Conservation (phyloP, 108 stramenopile species). For the Stephanodiscus triporus region DNA sequence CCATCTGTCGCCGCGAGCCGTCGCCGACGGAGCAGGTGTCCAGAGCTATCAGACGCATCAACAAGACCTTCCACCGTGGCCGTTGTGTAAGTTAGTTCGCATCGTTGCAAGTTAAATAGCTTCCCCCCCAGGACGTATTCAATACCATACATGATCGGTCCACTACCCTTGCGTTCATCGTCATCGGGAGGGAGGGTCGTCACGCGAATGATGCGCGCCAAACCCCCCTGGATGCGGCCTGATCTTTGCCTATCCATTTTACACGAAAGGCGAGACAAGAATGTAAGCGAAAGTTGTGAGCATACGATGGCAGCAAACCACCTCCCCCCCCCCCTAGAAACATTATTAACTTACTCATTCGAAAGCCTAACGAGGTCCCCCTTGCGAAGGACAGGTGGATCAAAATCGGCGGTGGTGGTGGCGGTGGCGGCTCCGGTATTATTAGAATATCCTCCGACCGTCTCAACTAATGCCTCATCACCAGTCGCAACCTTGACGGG, state of each 20-base stretch:
- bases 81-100: slow-evolving; percentile 60
- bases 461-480: background rate
- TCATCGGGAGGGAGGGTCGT: slow-evolving; percentile 3
- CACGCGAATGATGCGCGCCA: slow-evolving; percentile 28
- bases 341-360: slow-evolving; percentile 22
- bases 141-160: slow-evolving; percentile 25
- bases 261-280: too few relatives aligned
- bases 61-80: slow-evolving; percentile 66
- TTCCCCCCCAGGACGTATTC: slow-evolving; percentile 58
- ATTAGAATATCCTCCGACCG: background rate
- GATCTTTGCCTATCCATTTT: slow-evolving; percentile 19
- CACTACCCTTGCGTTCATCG: background rate
- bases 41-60: slow-evolving; percentile 38
- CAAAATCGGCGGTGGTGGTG: background rate
- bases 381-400: slow-evolving; percentile 29
- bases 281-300: background rate
- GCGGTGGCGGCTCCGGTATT: background rate
- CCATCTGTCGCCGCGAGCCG: background rate
- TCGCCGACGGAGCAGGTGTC: slow-evolving; percentile 12
- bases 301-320: background rate
- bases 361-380: slow-evolving; percentile 43
- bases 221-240: slow-evolving; percentile 42
- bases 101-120: slow-evolving; percentile 40
- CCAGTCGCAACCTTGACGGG: background rate
- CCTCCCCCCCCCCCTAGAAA: background rate